Evolutionary conservation across 2,329 filamentous ascomycete genomes (phyloP).

Genomic region (Penicillium psychrosexuale): DNA sequence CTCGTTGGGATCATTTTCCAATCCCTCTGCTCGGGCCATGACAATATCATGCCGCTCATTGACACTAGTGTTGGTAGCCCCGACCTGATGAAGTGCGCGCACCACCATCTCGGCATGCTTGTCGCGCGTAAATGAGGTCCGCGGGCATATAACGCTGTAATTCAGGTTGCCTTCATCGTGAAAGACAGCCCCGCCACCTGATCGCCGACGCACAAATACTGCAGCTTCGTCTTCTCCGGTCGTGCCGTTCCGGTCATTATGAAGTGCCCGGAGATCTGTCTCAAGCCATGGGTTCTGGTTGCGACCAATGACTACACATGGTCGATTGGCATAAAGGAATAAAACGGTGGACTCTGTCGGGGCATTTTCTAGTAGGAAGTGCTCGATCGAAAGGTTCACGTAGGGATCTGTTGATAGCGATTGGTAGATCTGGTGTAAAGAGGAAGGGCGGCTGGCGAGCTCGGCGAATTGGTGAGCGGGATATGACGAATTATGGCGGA

Average conservation of each 20-base stretch:
- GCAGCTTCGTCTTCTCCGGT: constrained; percentile 36
- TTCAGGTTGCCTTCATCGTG: constrained; percentile 93
- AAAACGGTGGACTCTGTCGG: constrained; percentile 71
- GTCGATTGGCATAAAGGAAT: constrained; percentile 83
- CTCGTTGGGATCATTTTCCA: constrained; percentile 23
- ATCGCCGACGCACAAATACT: constrained; percentile 74
- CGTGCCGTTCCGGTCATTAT: constrained; percentile 31
- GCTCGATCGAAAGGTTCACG: constrained; percentile 90
- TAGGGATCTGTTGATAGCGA: constrained; percentile 71
- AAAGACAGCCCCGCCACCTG: constrained; percentile 89
- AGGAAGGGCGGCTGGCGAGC: constrained; percentile 34
- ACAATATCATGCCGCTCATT: constrained; percentile 95
- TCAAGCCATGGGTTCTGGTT: constrained; percentile 99
- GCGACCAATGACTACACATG: constrained; percentile 84
- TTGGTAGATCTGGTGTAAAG: constrained; percentile 62
- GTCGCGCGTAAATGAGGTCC: constrained; percentile 72
- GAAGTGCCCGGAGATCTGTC: constrained; percentile 67
- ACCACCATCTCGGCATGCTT: constrained; percentile 92
- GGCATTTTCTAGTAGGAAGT: constrained; percentile 76
- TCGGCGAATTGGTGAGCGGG: constrained; percentile 32
- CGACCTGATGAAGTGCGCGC: constrained; percentile 61
- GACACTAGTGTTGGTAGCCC: constrained; percentile 61
- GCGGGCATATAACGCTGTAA: constrained; percentile 85
- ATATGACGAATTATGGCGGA: constrained; percentile 33
- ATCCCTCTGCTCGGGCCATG: constrained; percentile 50